These are phyloP conservation scores for Avena atlantica DNA, from an alignment of 176 grass and related monocot species.

Conservation along the genomic window DNA sequence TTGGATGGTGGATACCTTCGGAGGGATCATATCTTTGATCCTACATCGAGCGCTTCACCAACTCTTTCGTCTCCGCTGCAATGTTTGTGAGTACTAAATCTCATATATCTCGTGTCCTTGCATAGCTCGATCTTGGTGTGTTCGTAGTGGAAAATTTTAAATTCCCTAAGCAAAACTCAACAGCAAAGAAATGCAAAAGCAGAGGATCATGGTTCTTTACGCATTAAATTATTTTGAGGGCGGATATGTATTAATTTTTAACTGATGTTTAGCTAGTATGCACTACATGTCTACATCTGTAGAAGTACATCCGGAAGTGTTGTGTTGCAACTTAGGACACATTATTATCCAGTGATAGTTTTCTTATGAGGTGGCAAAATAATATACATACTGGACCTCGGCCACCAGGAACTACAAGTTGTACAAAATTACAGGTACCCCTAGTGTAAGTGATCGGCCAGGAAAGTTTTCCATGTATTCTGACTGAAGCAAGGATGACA, in stretches of 20 bases:
- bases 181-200: not conserved
- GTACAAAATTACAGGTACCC: not conserved
- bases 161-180: no score
- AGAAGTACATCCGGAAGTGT: not conserved
- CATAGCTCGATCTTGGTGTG: no score
- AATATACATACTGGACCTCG: not conserved
- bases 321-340: not conserved
- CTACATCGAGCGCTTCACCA: no score
- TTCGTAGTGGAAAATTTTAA: not conserved
- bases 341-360: not conserved
- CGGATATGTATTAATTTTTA: no score
- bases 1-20: no score
- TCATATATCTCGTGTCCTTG: no score
- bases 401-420: not conserved
- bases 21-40: no score
- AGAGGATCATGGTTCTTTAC: not conserved
- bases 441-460: not conserved
- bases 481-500: conserved; percentile 19
- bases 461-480: not conserved
- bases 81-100: no score
- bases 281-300: not conserved
- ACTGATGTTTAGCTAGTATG: not conserved
- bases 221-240: not conserved
- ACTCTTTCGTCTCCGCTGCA: no score
- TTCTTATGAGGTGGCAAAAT: not conserved